Evolutionary conservation across 805 yeast genomes (phyloP).

Genomic region (Yarrowia divulgata): DNA sequence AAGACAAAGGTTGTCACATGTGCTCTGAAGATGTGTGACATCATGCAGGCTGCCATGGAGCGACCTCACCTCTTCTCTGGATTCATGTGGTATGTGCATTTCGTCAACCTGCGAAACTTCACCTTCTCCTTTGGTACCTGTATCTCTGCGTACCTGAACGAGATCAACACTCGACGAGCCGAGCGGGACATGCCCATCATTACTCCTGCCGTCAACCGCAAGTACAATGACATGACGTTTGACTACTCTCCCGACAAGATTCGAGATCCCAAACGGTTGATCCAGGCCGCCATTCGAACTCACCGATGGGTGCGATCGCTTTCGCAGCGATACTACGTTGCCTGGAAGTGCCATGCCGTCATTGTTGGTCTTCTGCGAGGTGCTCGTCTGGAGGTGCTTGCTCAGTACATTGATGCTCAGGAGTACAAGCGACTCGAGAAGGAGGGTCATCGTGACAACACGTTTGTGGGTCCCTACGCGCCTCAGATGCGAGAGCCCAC

Average conservation of each 20-base stretch:
- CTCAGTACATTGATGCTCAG: conserved; percentile 38
- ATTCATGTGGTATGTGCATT: conserved; percentile 39
- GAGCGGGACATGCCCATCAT: conserved; percentile 24
- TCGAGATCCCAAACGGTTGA: conserved; percentile 32
- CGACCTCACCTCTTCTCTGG: conserved; percentile 38
- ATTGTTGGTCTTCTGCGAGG: conserved; percentile 38
- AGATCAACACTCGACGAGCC: conserved; percentile 32
- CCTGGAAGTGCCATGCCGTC: conserved; percentile 39
- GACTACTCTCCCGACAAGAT: conserved; percentile 37
- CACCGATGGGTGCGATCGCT: conserved; percentile 34
- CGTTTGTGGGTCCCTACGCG: conserved; percentile 31
- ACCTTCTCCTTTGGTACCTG: conserved; percentile 35
- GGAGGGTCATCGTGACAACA: conserved; percentile 23
- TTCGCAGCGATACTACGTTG: conserved; percentile 32
- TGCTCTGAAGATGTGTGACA: conserved; percentile 33
- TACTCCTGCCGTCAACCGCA: conserved; percentile 11
- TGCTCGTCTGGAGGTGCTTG: conserved; percentile 37
- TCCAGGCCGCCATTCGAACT: conserved; percentile 31
- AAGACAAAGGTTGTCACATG: conserved; percentile 36
- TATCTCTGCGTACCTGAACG: conserved; percentile 32
- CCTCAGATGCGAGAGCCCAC: conserved; percentile 22
- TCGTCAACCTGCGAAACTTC: conserved; percentile 34
- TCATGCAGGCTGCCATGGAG: conserved; percentile 37
- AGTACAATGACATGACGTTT: conserved; percentile 33
- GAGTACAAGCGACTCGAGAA: conserved; percentile 37